Base-by-base conservation (phyloP, 176 grass and related monocot species). In the Phyllostachys edulis region DNA sequence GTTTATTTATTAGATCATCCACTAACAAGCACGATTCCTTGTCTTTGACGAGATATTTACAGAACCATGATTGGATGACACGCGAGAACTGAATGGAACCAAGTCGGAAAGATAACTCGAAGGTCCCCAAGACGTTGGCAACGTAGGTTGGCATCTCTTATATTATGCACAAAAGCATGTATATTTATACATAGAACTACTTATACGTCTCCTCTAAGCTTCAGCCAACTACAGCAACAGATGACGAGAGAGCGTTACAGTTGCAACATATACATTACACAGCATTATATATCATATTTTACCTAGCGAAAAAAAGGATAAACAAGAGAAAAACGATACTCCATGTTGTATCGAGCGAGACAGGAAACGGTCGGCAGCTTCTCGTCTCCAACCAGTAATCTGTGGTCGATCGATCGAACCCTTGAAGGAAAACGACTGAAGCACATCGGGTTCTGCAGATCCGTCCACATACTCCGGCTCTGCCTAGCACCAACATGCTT, bases 181-280 rank as follows among this genome's bases (percentile, higher is more conserved):
- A 41, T 52, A 52, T 74, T 37, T 51, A 75, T 86, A 75, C 50
- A 10, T 57, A 75, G 4, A 39, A 0, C 50, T 82, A 23, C 24
- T 44, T 15, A 67, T 37, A 11, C 34, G n/a, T 76, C 21, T 68
- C 52, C 51, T 60, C 51, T 87, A 76, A 68, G 29, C 29, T 76
- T 82, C 40, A 69, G 40, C 71, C 77, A 82, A 45, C 63, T 76
- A 82, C 63, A 77, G 17, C 85, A 39, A 82, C 51, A 51, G 29
- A 82, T 56, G 40, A 61, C 57, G 26, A 32, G 44, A 73, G 78
- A 63, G 29, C 66, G 51, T 46, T 41, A 52, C 34, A 80, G 62
- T 45, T 59, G 36, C 49, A 59, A 16, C 63, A 77, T 40, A 62
- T 69, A 45, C 47, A 69, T 57, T 26, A 77, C 57, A 60, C 62